Evolutionary conservation across 306 rosid species (phyloP), one percentile per base, ranked within the genome.

Genomic region (Medicago ruthenica): DNA sequence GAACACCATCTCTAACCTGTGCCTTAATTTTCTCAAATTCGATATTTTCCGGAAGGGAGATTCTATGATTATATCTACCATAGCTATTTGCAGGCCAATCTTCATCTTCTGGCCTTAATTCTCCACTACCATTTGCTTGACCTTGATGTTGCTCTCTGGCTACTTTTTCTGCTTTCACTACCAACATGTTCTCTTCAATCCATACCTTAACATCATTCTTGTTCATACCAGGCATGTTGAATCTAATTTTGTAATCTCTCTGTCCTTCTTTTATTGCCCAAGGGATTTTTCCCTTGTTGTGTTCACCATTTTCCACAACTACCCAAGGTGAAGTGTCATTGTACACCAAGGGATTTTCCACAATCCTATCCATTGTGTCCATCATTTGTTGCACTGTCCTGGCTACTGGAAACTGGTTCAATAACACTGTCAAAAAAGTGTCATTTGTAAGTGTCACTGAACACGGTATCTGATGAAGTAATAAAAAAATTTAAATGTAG

Each of bases 291-390:
- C 82, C 76, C 62, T 50, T 60, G 22, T 50, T 18, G 55, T 73
- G 63, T 65, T 73, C 82, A 15, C 63, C 73, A 50, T 67, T 70
- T 66, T 55, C 70, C 2, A 64, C 62, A 39, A 77, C 82, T 58
- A 60, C 24, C 75, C 20, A 65, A 65, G 79, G 85, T 27, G 82
- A 82, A 76, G 16, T 10, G 41, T 6, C 31, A 17, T 13, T 50
- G 62, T 77, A 55, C 50, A 51, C 71, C 24, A 67, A 77, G 7
- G 82, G 85, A 40, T 73, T 36, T 40, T 77, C 85, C n/a, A 59
- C 79, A 45, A 82, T 82, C 22, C 75, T 71, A 9, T 82, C 85
- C 81, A 82, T 65, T 65, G 85, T 76, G 59, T 82, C 85, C 81
- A 82, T 63, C 85, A 76, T 76, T 76, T 82, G 85, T 62, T 70